A percentile compares a stretch with the other conserved stretches of the same genome.
phyloP scores from a whole-genome alignment of 345 rosid species.

The Garcia nutans region DNA sequence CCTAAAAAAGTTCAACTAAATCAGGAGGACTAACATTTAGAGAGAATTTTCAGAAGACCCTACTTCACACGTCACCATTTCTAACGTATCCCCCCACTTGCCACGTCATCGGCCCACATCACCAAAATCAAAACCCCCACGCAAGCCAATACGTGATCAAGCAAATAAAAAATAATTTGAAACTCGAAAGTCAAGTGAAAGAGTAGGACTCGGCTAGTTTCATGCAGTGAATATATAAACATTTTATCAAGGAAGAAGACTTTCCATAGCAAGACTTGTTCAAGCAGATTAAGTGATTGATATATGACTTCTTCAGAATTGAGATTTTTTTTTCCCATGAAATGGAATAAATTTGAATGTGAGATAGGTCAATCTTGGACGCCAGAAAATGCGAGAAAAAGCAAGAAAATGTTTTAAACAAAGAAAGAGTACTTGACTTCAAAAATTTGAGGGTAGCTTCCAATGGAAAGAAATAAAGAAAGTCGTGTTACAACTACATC shows the following conservation, averaged over 20 bases:
- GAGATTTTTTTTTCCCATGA: neutral
- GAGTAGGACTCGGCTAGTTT: neutral
- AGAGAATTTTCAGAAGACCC: neutral
- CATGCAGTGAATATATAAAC: neutral
- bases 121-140: slow-evolving; percentile 8
- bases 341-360: neutral
- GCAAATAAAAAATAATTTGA: too few species aligned
- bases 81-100: slow-evolving; percentile 2
- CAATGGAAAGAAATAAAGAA: slow-evolving; percentile 16
- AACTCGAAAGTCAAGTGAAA: slow-evolving; percentile 1
- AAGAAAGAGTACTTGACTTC: neutral
- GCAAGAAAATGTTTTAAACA: neutral
- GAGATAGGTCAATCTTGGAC: slow-evolving; percentile 8
- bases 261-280: neutral
- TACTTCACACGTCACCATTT: slow-evolving; percentile 18
- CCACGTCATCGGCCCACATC: slow-evolving; percentile 13
- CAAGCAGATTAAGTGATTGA: neutral
- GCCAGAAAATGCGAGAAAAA: slow-evolving; percentile 19
- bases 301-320: neutral
- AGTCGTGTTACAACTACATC: slow-evolving; percentile 3
- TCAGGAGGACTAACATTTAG: neutral
- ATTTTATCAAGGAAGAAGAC: neutral
- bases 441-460: neutral
- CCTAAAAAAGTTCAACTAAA: neutral
- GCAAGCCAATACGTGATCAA: too few species aligned